Conservation (phyloP, 495 filamentous ascomycete species). For the Hyaloscypha finlandica region DNA sequence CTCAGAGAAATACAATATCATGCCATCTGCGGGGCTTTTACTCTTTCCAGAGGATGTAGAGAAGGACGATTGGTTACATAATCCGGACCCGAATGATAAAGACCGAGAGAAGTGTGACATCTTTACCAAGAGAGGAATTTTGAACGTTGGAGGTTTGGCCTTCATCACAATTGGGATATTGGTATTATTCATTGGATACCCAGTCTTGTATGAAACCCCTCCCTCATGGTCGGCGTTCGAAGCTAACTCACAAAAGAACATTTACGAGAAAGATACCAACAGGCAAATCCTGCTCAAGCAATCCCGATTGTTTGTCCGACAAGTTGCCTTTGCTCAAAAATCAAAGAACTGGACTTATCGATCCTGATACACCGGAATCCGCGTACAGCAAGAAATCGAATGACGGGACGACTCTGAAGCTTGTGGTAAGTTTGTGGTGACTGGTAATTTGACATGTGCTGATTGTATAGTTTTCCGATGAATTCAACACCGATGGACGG, state of each 20-base stretch:
- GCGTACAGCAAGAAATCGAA: slow-evolving; percentile 56
- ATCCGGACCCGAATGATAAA: slow-evolving; percentile 66
- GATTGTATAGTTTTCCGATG: slow-evolving; percentile 67
- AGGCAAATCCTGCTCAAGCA: slow-evolving; percentile 21
- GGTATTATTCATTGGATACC: slow-evolving; percentile 72
- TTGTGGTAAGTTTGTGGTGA: slow-evolving; percentile 50
- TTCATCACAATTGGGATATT: slow-evolving; percentile 65
- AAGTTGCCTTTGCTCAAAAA: slow-evolving; percentile 60
- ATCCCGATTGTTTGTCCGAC: slow-evolving; percentile 59
- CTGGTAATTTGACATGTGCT: slow-evolving; percentile 4
- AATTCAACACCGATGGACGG: slow-evolving; percentile 71
- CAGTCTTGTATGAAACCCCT: slow-evolving; percentile 59
- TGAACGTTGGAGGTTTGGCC: slow-evolving; percentile 67
- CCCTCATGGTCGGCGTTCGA: neutral
- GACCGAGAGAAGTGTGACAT: slow-evolving; percentile 67
- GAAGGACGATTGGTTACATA: slow-evolving; percentile 77
- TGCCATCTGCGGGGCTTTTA: slow-evolving; percentile 68
- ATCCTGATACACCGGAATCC: slow-evolving; percentile 68
- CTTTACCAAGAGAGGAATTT: slow-evolving; percentile 63
- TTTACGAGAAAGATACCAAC: slow-evolving; percentile 7
- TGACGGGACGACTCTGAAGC: slow-evolving; percentile 61
- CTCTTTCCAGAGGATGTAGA: slow-evolving; percentile 77
- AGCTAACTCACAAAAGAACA: slow-evolving; percentile 21
- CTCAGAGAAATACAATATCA: slow-evolving; percentile 76
- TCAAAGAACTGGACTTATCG: slow-evolving; percentile 61